phyloP scores from a whole-genome alignment of 2,329 filamentous ascomycete genomes.

The Aspergillus thermomutatus region DNA sequence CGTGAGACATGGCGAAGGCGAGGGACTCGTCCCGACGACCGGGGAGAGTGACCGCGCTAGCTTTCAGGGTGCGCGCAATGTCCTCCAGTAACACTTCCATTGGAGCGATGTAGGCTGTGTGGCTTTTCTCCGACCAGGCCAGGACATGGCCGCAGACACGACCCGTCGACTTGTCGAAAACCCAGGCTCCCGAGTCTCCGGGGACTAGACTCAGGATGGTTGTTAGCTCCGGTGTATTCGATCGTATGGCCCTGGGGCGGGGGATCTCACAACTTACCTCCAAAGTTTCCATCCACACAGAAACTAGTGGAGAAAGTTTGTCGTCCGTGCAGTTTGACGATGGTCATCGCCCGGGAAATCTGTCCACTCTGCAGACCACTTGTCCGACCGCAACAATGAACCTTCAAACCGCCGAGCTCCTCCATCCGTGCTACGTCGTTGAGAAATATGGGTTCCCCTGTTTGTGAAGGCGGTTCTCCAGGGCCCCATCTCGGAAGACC shows the following conservation, averaged over 20 bases:
- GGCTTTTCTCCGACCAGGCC: slow-evolving; percentile 77
- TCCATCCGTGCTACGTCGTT: slow-evolving; percentile 53
- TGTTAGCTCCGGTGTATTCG: slow-evolving; percentile 12
- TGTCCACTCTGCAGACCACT: slow-evolving; percentile 76
- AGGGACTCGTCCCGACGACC: slow-evolving; percentile 37
- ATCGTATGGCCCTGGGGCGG: background rate
- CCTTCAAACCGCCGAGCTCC: slow-evolving; percentile 67
- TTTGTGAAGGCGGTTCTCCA: slow-evolving; percentile 48
- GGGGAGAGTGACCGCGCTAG: slow-evolving; percentile 67
- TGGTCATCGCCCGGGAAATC: slow-evolving; percentile 73
- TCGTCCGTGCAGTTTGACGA: slow-evolving; percentile 84
- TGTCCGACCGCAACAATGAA: slow-evolving; percentile 86
- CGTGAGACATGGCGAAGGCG: slow-evolving; percentile 20
- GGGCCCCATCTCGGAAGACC: slow-evolving; percentile 42
- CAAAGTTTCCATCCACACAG: slow-evolving; percentile 59
- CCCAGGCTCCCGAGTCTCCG: slow-evolving; percentile 90
- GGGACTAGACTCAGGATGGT: slow-evolving; percentile 52
- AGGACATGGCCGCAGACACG: slow-evolving; percentile 85
- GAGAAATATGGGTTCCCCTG: slow-evolving; percentile 46
- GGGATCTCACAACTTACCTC: slow-evolving; percentile 40
- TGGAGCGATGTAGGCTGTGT: slow-evolving; percentile 85
- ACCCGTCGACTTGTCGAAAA: slow-evolving; percentile 75
- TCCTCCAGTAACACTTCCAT: slow-evolving; percentile 90
- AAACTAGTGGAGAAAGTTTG: slow-evolving; percentile 73
- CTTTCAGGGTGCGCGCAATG: slow-evolving; percentile 74